phyloP scores from a whole-genome alignment of 1,284 basidiomycete genomes.

The Sporisorium graminicola region DNA sequence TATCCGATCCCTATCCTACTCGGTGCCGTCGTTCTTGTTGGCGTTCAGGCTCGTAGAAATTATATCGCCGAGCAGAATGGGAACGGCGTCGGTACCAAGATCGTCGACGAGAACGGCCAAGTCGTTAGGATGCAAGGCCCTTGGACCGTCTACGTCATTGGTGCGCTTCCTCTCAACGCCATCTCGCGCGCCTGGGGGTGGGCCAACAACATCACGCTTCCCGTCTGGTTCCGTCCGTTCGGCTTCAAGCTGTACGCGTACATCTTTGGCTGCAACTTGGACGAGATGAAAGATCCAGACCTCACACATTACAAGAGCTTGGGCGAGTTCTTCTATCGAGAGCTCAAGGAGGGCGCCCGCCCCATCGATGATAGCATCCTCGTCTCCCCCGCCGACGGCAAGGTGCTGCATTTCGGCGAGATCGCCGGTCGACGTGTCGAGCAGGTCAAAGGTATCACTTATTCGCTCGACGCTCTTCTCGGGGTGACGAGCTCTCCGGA shows the following conservation, averaged over 20 bases:
- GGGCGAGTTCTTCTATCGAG: conserved; percentile 94
- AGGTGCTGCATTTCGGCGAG: conserved; percentile 89
- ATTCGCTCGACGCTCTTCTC: conserved; percentile 91
- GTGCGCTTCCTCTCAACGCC: conserved; percentile 91
- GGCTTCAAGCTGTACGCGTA: conserved; percentile 87
- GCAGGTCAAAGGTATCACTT: conserved; percentile 96
- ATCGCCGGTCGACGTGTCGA: conserved; percentile 86
- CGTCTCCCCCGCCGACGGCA: conserved; percentile 93
- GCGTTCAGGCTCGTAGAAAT: conserved; percentile 79
- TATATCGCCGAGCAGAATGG: conserved; percentile 67
- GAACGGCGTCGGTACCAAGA: conserved; percentile 56
- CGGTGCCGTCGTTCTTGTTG: conserved; percentile 64
- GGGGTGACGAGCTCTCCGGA: conserved; percentile 53
- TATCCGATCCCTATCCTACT: conserved; percentile 93
- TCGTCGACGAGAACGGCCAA: conserved; percentile 76
- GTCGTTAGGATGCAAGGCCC: conserved; percentile 83
- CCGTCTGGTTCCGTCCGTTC: conserved; percentile 91
- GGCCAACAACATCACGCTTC: conserved; percentile 83
- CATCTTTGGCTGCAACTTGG: conserved; percentile 92
- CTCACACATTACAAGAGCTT: conserved; percentile 83
- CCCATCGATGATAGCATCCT: conserved; percentile 83
- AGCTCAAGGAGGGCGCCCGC: conserved; percentile 83
- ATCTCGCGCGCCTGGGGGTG: conserved; percentile 97
- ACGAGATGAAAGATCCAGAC: conserved; percentile 86
- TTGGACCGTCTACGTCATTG: conserved; percentile 97